These are phyloP conservation scores for Cutaneotrichosporon sp. DNA, from an alignment of 1,284 basidiomycete species.

Conservation along the genomic window DNA sequence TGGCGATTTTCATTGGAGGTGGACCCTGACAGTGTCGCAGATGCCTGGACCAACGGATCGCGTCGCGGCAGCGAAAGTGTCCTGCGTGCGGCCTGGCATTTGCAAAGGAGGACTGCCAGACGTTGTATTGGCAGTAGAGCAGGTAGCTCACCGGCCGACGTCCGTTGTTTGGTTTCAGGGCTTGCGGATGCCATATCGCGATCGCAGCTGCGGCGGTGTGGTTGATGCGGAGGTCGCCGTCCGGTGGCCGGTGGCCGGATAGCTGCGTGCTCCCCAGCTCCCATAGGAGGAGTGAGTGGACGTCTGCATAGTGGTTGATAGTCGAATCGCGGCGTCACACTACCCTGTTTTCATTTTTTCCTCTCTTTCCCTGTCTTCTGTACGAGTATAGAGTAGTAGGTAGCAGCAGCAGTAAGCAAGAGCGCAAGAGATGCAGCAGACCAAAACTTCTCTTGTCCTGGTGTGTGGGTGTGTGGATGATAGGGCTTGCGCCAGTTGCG, in stretches of 20 bases:
- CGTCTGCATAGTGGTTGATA: neutral
- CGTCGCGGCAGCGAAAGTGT: slow-evolving; percentile 91
- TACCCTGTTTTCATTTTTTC: too few relatives aligned
- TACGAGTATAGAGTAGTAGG: too few relatives aligned
- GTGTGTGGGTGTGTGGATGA: too few relatives aligned
- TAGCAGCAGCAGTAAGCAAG: too few relatives aligned
- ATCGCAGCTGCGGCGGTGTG: neutral
- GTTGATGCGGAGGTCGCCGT: neutral
- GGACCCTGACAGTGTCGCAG: slow-evolving; percentile 13
- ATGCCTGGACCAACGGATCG: slow-evolving; percentile 79
- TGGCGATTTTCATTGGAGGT: neutral
- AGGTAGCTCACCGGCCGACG: neutral
- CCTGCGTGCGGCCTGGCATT: slow-evolving; percentile 84
- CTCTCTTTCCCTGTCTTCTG: too few relatives aligned
- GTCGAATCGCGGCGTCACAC: neutral
- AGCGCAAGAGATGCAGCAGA: too few relatives aligned
- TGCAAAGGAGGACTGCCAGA: slow-evolving; percentile 78
- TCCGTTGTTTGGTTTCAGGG: neutral
- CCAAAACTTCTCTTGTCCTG: too few relatives aligned
- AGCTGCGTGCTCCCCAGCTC: too few relatives aligned
- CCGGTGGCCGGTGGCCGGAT: too few relatives aligned
- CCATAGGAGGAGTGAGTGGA: too few relatives aligned
- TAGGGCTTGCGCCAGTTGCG: too few relatives aligned
- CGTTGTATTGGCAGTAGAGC: slow-evolving; percentile 72
- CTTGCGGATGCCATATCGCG: neutral